A percentile compares a stretch with the other conserved stretches of the same genome.
Conservation (phyloP, 371 early-diverging fungal genomes). For the Basidiobolus meristosporus region DNA sequence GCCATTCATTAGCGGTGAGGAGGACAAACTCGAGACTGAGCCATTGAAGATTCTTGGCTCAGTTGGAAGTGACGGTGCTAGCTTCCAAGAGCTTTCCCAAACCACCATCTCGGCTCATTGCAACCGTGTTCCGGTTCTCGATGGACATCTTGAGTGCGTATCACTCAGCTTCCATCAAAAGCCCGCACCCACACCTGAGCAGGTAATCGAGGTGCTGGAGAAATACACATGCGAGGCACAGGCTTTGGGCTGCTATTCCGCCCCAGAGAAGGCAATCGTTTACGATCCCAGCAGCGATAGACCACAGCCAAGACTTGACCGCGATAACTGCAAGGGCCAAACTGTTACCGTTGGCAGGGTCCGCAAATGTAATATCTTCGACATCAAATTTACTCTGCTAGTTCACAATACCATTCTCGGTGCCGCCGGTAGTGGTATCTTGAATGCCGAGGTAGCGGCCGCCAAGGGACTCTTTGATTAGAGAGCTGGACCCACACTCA, state of each 20-base stretch:
- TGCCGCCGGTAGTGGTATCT: conserved; percentile 85
- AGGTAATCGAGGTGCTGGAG: conserved; percentile 43
- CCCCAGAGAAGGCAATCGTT: conserved; percentile 60
- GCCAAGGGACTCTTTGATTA: conserved; percentile 46
- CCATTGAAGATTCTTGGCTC: conserved; percentile 79
- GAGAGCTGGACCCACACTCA: no score
- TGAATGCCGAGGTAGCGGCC: conserved; percentile 87
- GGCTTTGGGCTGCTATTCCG: conserved; percentile 47
- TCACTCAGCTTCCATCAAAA: conserved; percentile 58
- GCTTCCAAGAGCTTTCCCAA: conserved; percentile 11
- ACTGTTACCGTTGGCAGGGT: conserved; percentile 82
- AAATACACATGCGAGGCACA: conserved; percentile 60
- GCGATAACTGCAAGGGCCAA: conserved; percentile 65
- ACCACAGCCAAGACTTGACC: conserved; percentile 89
- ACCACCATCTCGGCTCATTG: conserved; percentile 80
- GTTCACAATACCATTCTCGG: conserved; percentile 93
- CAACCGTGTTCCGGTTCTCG: conserved; percentile 88
- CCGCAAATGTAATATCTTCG: conserved; percentile 62
- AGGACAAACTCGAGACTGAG: conserved; percentile 92
- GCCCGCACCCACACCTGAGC: conserved; percentile 45
- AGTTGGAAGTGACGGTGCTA: conserved; percentile 18
- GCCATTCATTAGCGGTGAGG: conserved; percentile 90
- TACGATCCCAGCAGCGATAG: conserved; percentile 57
- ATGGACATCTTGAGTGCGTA: conserved; percentile 85
- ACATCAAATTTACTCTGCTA: conserved; percentile 74